A percentile compares a stretch with the other conserved stretches of the same genome.
These are phyloP conservation scores for Colletotrichum sidae DNA, from an alignment of 2,329 filamentous ascomycete species.

Conservation along the genomic window DNA sequence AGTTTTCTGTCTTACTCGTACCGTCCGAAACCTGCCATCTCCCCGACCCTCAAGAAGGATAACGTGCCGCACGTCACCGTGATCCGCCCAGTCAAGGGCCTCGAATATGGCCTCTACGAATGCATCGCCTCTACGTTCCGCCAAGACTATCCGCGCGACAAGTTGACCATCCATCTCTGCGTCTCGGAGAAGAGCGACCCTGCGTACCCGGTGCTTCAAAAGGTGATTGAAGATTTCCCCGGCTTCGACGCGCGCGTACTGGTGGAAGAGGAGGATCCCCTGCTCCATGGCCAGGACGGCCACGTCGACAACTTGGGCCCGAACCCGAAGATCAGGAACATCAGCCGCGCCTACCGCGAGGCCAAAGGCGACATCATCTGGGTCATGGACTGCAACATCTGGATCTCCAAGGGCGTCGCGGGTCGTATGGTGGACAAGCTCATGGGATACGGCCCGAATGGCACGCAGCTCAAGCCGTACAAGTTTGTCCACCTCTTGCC, in stretches of 20 bases:
- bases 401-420: slow-evolving; percentile 83
- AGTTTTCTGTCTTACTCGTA: slow-evolving; percentile 67
- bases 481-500: slow-evolving; percentile 98
- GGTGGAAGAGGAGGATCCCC: slow-evolving; percentile 84
- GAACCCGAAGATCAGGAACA: slow-evolving; percentile 98
- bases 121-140: slow-evolving; percentile 88
- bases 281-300: slow-evolving; percentile 67
- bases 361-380: slow-evolving; percentile 90
- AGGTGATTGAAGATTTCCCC: slow-evolving; percentile 79
- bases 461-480: slow-evolving; percentile 67
- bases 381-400: slow-evolving; percentile 97
- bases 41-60: slow-evolving; percentile 60
- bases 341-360: slow-evolving; percentile 92
- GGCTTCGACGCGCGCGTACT: slow-evolving; percentile 77
- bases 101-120: slow-evolving; percentile 91
- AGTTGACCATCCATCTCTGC: slow-evolving; percentile 85
- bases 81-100: slow-evolving; percentile 91
- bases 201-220: slow-evolving; percentile 78
- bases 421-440: slow-evolving; percentile 92
- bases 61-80: slow-evolving; percentile 86
- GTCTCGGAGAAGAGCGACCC: slow-evolving; percentile 80
- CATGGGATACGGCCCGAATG: slow-evolving; percentile 70
- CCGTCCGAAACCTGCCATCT: slow-evolving; percentile 60
- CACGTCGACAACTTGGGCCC: slow-evolving; percentile 77
- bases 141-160: slow-evolving; percentile 82